phyloP scores from a whole-genome alignment of 2,329 filamentous ascomycete species.

The Aspergillus pseudonomiae region DNA sequence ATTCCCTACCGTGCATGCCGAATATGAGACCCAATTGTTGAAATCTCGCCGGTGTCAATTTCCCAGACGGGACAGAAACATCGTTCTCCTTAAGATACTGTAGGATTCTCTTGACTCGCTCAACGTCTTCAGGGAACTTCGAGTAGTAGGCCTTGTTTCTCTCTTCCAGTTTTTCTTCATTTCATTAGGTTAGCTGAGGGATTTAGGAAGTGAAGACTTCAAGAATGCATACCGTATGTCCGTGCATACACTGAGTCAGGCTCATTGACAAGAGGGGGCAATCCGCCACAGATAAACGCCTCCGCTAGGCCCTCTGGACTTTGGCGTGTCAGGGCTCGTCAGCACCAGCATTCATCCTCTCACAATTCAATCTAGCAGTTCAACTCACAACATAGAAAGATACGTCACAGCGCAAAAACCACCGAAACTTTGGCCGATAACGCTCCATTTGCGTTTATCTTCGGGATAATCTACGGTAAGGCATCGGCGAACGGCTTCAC shows the following conservation, averaged over 20 bases:
- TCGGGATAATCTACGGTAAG: constrained; percentile 71
- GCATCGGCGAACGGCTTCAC: constrained; percentile 78
- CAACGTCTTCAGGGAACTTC: constrained; percentile 82
- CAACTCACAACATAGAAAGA: constrained; percentile 68
- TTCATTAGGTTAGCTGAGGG: constrained; percentile 25
- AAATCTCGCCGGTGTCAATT: constrained; percentile 72
- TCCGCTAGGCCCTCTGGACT: constrained; percentile 76
- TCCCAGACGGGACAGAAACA: constrained; percentile 70
- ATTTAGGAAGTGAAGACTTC: not conserved
- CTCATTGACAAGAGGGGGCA: constrained; percentile 72
- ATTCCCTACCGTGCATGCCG: constrained; percentile 66
- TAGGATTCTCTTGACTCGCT: constrained; percentile 67
- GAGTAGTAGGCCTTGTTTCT: constrained; percentile 79
- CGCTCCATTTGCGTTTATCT: constrained; percentile 76
- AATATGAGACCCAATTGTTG: constrained; percentile 77
- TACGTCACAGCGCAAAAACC: constrained; percentile 86
- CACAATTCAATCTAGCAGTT: too few relatives aligned
- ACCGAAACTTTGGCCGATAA: constrained; percentile 90
- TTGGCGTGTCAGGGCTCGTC: not conserved
- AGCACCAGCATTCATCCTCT: not conserved
- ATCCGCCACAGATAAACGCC: constrained; percentile 80
- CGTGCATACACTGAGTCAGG: constrained; percentile 76
- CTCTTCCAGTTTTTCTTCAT: constrained; percentile 61
- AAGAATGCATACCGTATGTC: constrained; percentile 57
- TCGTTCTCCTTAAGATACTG: constrained; percentile 64